Evolutionary conservation across 2,329 filamentous ascomycete species (phyloP).

Genomic region (Paraphoma chrysanthemicola): DNA sequence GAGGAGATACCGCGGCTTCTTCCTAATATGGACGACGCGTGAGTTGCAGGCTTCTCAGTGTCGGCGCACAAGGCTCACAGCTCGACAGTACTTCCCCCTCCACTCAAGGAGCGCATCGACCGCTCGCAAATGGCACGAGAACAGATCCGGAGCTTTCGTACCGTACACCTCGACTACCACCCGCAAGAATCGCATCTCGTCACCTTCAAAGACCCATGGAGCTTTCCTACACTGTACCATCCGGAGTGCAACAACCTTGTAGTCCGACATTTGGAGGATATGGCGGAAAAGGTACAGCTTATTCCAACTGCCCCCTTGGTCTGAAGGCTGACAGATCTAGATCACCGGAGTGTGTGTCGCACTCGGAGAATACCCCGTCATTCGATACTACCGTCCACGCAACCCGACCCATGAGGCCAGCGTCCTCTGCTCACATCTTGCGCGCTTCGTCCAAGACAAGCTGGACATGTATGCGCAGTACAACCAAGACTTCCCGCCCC

Average conservation of each 20-base stretch:
- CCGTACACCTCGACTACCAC: constrained; percentile 86
- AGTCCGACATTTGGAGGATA: constrained; percentile 77
- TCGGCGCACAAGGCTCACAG: constrained; percentile 6
- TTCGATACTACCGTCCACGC: constrained; percentile 85
- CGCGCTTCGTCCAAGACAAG: constrained; percentile 89
- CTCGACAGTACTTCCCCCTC: constrained; percentile 68
- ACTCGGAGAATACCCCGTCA: constrained; percentile 90
- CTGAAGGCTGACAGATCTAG: constrained; percentile 52
- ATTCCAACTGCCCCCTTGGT: too few species aligned
- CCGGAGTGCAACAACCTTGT: constrained; percentile 87
- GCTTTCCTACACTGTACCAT: constrained; percentile 91
- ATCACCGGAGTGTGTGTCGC: constrained; percentile 88
- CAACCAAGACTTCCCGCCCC: constrained; percentile 83
- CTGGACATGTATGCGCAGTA: constrained; percentile 87
- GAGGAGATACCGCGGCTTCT: constrained; percentile 78
- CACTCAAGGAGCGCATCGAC: constrained; percentile 77
- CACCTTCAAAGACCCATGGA: constrained; percentile 93
- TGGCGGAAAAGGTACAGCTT: constrained; percentile 80
- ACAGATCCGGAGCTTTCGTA: constrained; percentile 80
- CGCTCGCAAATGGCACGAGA: constrained; percentile 71
- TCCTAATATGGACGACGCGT: constrained; percentile 84
- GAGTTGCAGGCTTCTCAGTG: neutral
- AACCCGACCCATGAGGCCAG: constrained; percentile 82
- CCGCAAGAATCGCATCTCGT: constrained; percentile 90
- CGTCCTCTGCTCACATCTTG: constrained; percentile 86